Base-by-base conservation (phyloP, 164 flowering plant species). In the Nymphaea thermarum region DNA sequence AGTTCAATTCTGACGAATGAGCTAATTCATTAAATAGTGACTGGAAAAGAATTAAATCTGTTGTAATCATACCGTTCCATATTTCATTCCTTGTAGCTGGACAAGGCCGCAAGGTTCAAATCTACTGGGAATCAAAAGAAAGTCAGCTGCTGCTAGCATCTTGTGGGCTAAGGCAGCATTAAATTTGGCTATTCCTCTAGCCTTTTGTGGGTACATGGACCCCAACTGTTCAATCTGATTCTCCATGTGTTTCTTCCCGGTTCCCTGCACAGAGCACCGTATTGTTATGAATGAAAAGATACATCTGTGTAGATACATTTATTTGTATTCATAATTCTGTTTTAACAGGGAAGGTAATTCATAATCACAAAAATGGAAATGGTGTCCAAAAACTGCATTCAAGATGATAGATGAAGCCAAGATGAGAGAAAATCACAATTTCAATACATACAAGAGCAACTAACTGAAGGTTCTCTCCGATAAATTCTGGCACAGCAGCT, bases 41-140 rank as follows among this genome's bases (percentile, higher is more conserved):
- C 53, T 45, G 53, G 7, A 45, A 45, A 5, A 45, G 57, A 25
- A 25, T 1, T 25, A 25, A 25, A 25, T 25, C 36, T 25, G 64
- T 10, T 25, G 64, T 10, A 10, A 4, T 8, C 43, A 42, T 87
- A 91, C 96, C 14, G 97, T 88, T 87, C 99, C 98, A 71, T 90
- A 94, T 63, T 82, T 81, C 99, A 87, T 87, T 44, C 93, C 96
- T 43, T 91, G 93, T 65, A 94, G 71, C 65, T 94, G 99, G 71
- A 88, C 87, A 72, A 94, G 97, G 64, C 99, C 99, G 71, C 99
- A 94, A 6, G 99, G 99, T 73, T 94, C 99, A 72, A 94, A 94
- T 80, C 97, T 79, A 70, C 96, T 90, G 0, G 97, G 92, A 70
- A 91, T 47, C 76, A 94, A 25, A 81, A 91, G 73, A 66, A 75